These are phyloP conservation scores for Blastocystis sp. DNA, from an alignment of 352 stramenopile genomes.

Conservation along the genomic window DNA sequence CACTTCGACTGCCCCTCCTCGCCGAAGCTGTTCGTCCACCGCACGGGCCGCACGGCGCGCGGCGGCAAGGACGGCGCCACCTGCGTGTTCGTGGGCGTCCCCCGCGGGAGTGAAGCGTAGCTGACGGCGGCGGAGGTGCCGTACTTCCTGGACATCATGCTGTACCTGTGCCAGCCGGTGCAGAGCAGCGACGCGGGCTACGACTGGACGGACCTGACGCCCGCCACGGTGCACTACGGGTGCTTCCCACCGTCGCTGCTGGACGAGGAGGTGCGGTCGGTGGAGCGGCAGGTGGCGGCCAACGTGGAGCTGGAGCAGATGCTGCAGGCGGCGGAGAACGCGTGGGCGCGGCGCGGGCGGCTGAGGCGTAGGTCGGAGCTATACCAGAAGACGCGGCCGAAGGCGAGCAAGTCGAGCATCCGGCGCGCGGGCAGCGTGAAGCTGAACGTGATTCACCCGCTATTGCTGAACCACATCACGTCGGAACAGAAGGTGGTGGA, in stretches of 20 bases:
- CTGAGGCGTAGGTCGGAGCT: constrained; percentile 83
- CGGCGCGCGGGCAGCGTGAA: constrained; percentile 87
- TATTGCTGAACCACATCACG: constrained; percentile 75
- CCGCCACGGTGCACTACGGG: constrained; percentile 94
- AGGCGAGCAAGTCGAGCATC: constrained; percentile 90
- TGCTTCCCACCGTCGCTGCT: constrained; percentile 89
- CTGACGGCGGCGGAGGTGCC: constrained; percentile 92
- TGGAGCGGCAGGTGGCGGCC: constrained; percentile 83
- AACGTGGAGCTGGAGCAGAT: constrained; percentile 79
- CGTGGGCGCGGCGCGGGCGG: constrained; percentile 67
- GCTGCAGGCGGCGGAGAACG: constrained; percentile 88
- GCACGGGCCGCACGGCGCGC: not conserved
- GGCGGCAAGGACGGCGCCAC: constrained; percentile 20
- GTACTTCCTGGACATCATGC: constrained; percentile 95
- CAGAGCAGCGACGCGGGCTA: constrained; percentile 80
- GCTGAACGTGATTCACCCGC: constrained; percentile 85
- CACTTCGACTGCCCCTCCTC: constrained; percentile 90
- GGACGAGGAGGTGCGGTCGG: constrained; percentile 90
- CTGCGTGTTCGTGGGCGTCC: constrained; percentile 31
- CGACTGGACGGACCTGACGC: constrained; percentile 86
- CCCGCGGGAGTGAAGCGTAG: not conserved
- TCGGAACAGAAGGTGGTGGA: not conserved
- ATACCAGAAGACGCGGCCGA: constrained; percentile 89
- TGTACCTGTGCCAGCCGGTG: constrained; percentile 87
- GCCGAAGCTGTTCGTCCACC: constrained; percentile 84